Evolutionary conservation across 345 rosid genomes (phyloP).

Genomic region (Garcia nutans): DNA sequence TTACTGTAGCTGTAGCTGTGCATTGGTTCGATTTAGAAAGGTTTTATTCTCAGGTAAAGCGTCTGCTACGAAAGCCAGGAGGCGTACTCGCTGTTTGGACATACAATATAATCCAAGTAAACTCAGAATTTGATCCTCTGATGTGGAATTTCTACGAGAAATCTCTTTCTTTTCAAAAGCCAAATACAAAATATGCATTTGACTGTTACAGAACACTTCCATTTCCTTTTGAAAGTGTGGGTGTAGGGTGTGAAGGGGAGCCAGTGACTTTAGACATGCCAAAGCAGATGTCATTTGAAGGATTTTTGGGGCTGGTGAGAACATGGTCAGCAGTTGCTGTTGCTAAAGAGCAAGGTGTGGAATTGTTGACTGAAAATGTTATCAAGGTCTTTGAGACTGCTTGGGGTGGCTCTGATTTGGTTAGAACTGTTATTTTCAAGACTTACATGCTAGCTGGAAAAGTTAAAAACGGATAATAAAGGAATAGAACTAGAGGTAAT

Average conservation of each 20-base stretch:
- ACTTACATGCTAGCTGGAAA: conserved; percentile 64
- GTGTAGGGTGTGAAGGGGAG: conserved; percentile 55
- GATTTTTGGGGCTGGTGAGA: conserved; percentile 40
- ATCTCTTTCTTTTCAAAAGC: background rate
- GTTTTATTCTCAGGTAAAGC: conserved; percentile 47
- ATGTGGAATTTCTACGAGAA: background rate
- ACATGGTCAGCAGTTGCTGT: conserved; percentile 47
- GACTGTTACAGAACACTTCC: conserved; percentile 49
- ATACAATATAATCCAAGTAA: conserved; percentile 43
- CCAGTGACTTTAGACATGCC: conserved; percentile 51
- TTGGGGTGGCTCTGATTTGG: conserved; percentile 55
- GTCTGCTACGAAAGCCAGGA: conserved; percentile 56
- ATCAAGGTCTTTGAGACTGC: conserved; percentile 51
- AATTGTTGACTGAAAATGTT: conserved; percentile 46
- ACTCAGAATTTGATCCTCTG: conserved; percentile 27
- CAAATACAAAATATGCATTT: background rate
- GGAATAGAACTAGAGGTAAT: no score
- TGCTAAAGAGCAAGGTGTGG: conserved; percentile 60
- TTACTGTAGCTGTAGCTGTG: conserved; percentile 54
- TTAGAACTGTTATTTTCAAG: conserved; percentile 43
- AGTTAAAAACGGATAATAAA: background rate
- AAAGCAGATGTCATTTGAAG: conserved; percentile 48
- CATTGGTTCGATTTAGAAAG: conserved; percentile 68
- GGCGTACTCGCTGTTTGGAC: conserved; percentile 62
- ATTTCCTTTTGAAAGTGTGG: conserved; percentile 56